Base-by-base conservation (phyloP, 352 stramenopile species). In the Phytophthora podocarpi region DNA sequence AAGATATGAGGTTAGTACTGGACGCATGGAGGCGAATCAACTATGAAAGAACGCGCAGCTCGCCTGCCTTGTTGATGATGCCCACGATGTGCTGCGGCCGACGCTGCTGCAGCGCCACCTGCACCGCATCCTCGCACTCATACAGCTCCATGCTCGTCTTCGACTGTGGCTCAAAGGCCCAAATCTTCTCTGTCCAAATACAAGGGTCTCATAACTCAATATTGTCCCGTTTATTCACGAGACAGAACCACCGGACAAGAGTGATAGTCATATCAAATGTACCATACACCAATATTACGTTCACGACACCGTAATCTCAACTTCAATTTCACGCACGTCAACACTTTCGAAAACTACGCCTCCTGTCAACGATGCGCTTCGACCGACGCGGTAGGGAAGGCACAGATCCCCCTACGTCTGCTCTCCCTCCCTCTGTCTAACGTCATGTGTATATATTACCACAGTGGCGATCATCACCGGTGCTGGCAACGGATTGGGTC, bases 381-480 rank as follows among this genome's bases (percentile, higher is more conserved):
- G 79, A 89, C 35, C 65, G 72, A 21, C 66, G 79, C 50, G 78
- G 75, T 85, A 43, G 4, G 52, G n/a, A n/a, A n/a, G n/a, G n/a
- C n/a, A n/a, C n/a, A n/a, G n/a, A n/a, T n/a, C n/a, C n/a, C 15
- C 1, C 21, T 20, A 31, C 24, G 5, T 7, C 23, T 32, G n/a
- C 20, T 34, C 2, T 1, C 20, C 5, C 2, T 11, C 23, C 31
- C 23, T 51, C 2, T 23, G 21, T 21, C 4, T 43, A 18, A 21
- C 16, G 5, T 18, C 4, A 27, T 34, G 6, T 37, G 4, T 54
- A 6, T 27, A n/a, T n/a, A n/a, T n/a, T n/a, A n/a, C 2, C 23
- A 16, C 46, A 89, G 86, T 97, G 36, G 89, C 86, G 31, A 91
- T 97, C 46, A 80, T 97, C 28, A 97, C 89, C 5, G 89, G 89